phyloP scores from a whole-genome alignment of 1,139 yeast species.

The Casaregolazyma suthepensis region DNA sequence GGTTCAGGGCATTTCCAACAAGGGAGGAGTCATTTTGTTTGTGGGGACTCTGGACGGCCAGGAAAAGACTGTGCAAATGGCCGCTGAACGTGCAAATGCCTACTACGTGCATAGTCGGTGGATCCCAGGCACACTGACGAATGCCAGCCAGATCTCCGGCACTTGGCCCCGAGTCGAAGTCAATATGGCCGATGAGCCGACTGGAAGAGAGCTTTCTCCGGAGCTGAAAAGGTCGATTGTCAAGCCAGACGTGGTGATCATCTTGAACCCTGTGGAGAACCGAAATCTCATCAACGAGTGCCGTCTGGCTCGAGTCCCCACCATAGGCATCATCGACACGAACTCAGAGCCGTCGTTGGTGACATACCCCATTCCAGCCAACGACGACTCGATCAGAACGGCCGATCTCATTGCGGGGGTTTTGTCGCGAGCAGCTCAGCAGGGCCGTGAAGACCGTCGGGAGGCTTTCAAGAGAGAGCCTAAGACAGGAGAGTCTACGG shows the following conservation, averaged over 20 bases:
- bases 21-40: constrained; percentile 78
- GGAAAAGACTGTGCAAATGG: constrained; percentile 65
- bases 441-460: constrained; percentile 60
- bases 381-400: constrained; percentile 87
- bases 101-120: constrained; percentile 80
- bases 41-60: constrained; percentile 84
- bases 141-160: constrained; percentile 65
- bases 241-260: constrained; percentile 83
- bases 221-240: constrained; percentile 36
- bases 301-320: constrained; percentile 75
- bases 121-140: constrained; percentile 94
- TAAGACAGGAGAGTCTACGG: neutral
- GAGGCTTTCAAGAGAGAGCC: constrained; percentile 26
- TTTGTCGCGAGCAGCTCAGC: constrained; percentile 76
- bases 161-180: constrained; percentile 59
- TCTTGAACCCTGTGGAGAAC: constrained; percentile 85
- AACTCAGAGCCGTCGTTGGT: constrained; percentile 85
- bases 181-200: constrained; percentile 54
- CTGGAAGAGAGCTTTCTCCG: constrained; percentile 49
- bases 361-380: constrained; percentile 93
- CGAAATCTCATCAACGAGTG: constrained; percentile 80
- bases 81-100: constrained; percentile 73
- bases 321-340: constrained; percentile 90
- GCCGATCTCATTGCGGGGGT: constrained; percentile 76
- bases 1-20: constrained; percentile 69